A percentile compares a stretch with the other conserved stretches of the same genome.
These are phyloP conservation scores for Coelastrella sp. DNA, from an alignment of 139 green algal species.

Conservation along the genomic window DNA sequence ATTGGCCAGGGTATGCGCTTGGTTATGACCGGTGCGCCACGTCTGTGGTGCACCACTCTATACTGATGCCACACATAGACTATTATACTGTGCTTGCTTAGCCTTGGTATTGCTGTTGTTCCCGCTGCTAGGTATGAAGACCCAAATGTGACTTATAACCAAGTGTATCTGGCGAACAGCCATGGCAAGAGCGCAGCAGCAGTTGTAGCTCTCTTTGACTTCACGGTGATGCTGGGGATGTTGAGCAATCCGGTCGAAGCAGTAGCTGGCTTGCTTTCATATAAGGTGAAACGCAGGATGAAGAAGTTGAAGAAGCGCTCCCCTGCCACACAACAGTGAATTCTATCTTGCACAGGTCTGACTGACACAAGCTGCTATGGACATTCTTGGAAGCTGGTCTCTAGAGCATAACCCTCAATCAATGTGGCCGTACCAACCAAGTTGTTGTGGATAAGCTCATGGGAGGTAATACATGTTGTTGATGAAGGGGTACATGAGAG, in stretches of 20 bases:
- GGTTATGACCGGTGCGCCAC: too few species aligned
- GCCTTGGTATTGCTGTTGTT: neutral
- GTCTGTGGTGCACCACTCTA: neutral
- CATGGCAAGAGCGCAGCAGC: neutral
- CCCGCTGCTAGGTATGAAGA: conserved; percentile 13
- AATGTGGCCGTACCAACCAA: too few species aligned
- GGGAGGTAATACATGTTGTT: too few species aligned
- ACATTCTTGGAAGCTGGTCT: too few species aligned
- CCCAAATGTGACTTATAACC: neutral
- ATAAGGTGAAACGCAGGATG: neutral
- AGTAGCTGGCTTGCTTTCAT: neutral
- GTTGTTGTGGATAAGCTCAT: too few species aligned
- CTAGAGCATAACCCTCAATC: too few species aligned
- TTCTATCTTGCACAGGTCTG: neutral
- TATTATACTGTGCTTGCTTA: neutral
- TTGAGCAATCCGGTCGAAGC: neutral
- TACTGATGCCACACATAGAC: neutral
- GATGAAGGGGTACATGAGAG: too few species aligned
- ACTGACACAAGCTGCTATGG: too few species aligned
- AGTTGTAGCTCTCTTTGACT: conserved; percentile 19
- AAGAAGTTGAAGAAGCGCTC: neutral
- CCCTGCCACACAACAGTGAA: neutral
- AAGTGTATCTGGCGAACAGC: conserved; percentile 18
- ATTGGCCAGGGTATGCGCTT: too few species aligned
- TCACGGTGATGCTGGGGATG: neutral